Evolutionary conservation across 306 rosid species (phyloP).

Genomic region (Quercus parvula): DNA sequence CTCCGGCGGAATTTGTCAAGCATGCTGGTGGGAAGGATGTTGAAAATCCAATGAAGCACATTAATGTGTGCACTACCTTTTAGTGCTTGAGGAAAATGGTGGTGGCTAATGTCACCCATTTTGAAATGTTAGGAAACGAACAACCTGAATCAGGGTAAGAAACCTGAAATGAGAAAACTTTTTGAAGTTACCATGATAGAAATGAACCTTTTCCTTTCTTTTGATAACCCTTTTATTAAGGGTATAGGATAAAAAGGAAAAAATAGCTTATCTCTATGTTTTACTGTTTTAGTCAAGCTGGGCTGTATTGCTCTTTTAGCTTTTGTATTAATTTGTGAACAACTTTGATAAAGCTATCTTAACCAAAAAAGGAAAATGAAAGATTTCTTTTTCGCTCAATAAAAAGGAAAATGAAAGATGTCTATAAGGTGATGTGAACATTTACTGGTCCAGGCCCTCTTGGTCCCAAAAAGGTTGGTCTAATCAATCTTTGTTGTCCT

Average conservation of each 20-base stretch:
- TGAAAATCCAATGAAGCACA: conserved; percentile 61
- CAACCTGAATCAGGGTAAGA: background rate
- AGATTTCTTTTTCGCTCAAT: background rate
- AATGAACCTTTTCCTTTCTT: background rate
- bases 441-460: background rate
- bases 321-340: background rate
- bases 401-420: background rate
- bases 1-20: conserved; percentile 63
- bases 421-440: background rate
- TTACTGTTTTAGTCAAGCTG: background rate
- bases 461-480: background rate
- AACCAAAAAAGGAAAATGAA: too few relatives aligned
- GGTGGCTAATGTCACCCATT: conserved; percentile 7
- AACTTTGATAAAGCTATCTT: background rate
- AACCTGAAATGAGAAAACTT: background rate
- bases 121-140: background rate
- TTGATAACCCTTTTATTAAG: background rate
- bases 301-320: background rate
- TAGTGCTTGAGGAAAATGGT: conserved; percentile 13
- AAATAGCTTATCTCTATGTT: background rate
- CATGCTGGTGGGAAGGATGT: conserved; percentile 60
- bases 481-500: background rate
- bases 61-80: conserved; percentile 34
- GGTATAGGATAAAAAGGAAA: background rate
- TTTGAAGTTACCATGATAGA: background rate